phyloP scores from a whole-genome alignment of 345 rosid species.

The Citrus mangshanensis region DNA sequence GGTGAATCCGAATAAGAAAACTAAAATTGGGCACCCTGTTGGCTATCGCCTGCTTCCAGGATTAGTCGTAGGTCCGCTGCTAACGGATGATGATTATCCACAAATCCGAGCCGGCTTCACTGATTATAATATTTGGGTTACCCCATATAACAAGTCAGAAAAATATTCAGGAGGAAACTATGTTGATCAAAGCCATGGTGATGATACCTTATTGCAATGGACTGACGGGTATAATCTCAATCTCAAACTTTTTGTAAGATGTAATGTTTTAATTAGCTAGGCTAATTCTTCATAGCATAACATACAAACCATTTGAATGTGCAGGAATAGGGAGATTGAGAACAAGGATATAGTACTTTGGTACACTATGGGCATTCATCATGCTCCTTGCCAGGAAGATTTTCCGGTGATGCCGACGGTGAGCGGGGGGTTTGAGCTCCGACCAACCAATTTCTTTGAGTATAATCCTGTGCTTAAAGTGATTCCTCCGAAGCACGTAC shows the following conservation, averaged over 20 bases:
- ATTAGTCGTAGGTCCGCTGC: slow-evolving; percentile 12
- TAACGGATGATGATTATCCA: slow-evolving; percentile 35
- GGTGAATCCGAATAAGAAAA: slow-evolving; percentile 43
- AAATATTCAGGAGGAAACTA: slow-evolving; percentile 46
- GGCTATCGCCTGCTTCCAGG: slow-evolving; percentile 50
- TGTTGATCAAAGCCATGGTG: slow-evolving; percentile 46
- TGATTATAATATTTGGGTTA: slow-evolving; percentile 54
- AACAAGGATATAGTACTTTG: slow-evolving; percentile 31
- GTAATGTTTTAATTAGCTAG: neutral
- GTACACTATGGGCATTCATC: slow-evolving; percentile 29
- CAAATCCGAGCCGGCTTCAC: slow-evolving; percentile 49
- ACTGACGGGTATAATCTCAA: slow-evolving; percentile 25
- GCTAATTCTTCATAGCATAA: neutral
- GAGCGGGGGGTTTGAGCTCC: slow-evolving; percentile 22
- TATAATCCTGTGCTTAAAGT: slow-evolving; percentile 25
- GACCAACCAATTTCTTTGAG: slow-evolving; percentile 24
- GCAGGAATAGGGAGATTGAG: slow-evolving; percentile 18
- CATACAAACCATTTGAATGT: neutral
- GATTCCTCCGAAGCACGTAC: slow-evolving; percentile 1
- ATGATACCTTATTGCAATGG: slow-evolving; percentile 51
- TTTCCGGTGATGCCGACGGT: slow-evolving; percentile 29
- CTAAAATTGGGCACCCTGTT: slow-evolving; percentile 37
- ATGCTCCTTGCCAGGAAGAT: slow-evolving; percentile 32
- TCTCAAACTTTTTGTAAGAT: neutral
- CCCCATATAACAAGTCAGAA: slow-evolving; percentile 53